phyloP scores from a whole-genome alignment of 352 stramenopile species.

The Globisporangium yorkense region DNA sequence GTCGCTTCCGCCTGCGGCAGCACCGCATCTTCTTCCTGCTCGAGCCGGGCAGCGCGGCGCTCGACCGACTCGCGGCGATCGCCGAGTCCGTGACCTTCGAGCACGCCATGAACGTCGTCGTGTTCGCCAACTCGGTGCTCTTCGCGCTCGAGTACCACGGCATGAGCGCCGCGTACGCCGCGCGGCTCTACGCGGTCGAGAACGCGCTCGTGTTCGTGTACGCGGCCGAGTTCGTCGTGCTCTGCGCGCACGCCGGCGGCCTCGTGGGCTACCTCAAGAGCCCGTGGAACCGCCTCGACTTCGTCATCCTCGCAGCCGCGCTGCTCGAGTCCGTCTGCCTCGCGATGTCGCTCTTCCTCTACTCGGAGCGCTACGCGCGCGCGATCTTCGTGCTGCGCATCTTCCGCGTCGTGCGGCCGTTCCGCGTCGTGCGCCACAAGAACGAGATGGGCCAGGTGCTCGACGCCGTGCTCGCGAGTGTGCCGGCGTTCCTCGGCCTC shows the following conservation, averaged over 20 bases:
- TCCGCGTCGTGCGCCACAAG: conserved; percentile 69
- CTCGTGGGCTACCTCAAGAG: conserved; percentile 68
- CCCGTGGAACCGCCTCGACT: conserved; percentile 80
- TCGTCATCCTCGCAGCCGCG: conserved; percentile 55
- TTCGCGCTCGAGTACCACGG: conserved; percentile 78
- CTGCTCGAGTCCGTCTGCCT: conserved; percentile 67
- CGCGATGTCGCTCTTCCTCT: conserved; percentile 43
- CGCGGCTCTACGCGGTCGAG: conserved; percentile 51
- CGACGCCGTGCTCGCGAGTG: conserved; percentile 58
- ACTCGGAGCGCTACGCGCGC: conserved; percentile 59
- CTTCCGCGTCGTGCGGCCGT: conserved; percentile 72
- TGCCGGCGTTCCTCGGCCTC: conserved; percentile 64
- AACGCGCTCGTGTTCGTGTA: conserved; percentile 74
- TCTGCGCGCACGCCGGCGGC: conserved; percentile 44
- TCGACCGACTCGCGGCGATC: conserved; percentile 44
- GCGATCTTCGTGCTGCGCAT: conserved; percentile 76
- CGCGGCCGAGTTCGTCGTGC: conserved; percentile 55
- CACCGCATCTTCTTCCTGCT: conserved; percentile 67
- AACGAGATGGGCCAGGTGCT: conserved; percentile 70
- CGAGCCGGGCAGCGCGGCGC: conserved; percentile 34
- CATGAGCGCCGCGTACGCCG: conserved; percentile 50
- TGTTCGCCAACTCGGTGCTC: conserved; percentile 70
- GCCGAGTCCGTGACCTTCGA: conserved; percentile 62
- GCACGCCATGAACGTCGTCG: conserved; percentile 68
- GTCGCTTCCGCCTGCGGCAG: conserved; percentile 44